These are phyloP conservation scores for Russula compacta DNA, from an alignment of 768 basidiomycete species.

Conservation along the genomic window DNA sequence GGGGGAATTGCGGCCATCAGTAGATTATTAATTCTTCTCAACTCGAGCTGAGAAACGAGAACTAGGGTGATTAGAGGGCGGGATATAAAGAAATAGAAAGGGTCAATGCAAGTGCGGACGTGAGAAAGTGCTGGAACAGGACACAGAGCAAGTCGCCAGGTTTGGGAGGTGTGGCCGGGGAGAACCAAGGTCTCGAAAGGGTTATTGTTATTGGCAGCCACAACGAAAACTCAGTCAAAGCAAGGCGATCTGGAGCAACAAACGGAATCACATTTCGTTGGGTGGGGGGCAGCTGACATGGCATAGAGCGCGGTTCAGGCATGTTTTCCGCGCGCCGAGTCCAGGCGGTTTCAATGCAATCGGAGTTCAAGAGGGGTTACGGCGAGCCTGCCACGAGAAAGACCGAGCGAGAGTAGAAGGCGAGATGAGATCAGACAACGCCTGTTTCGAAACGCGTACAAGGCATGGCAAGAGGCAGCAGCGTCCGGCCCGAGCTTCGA, in stretches of 20 bases:
- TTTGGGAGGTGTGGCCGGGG: conserved; percentile 9
- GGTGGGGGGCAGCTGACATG: not conserved
- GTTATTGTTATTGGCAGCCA: not conserved
- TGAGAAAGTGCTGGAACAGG: conserved; percentile 6
- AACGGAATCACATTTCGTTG: not conserved
- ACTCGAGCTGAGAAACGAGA: conserved; percentile 3
- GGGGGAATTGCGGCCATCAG: conserved; percentile 11
- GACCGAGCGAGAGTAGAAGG: not conserved
- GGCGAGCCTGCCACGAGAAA: not conserved
- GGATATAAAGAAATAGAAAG: conserved; percentile 12
- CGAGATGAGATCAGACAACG: no score
- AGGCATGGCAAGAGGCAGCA: no score
- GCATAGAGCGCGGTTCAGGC: conserved; percentile 8
- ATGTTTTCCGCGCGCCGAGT: conserved; percentile 4
- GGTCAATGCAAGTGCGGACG: conserved; percentile 7
- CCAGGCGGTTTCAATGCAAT: not conserved
- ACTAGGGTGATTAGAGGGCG: conserved; percentile 1
- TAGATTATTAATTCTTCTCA: conserved; percentile 9
- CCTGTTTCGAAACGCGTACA: no score
- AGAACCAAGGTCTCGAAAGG: not conserved
- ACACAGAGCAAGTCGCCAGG: conserved; percentile 2
- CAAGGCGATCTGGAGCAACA: not conserved
- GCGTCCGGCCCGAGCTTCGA: not conserved
- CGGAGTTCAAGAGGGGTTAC: conserved; percentile 3
- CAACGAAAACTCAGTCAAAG: conserved; percentile 12